These are phyloP conservation scores for Mercurialis annua DNA, from an alignment of 345 rosid genomes.

Conservation along the genomic window DNA sequence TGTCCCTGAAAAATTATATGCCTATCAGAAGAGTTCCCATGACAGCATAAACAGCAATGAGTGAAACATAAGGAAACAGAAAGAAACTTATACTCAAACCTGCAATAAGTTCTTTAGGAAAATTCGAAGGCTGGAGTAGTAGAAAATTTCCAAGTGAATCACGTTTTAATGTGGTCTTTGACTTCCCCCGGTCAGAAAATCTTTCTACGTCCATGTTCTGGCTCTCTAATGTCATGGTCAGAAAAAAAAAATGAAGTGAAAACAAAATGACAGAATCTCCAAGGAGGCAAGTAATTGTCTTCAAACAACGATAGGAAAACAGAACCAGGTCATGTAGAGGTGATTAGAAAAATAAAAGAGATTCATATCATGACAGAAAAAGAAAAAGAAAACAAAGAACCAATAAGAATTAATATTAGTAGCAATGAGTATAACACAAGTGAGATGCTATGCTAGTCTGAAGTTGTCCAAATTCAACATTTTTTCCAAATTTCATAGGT, in stretches of 20 bases:
- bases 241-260: not conserved
- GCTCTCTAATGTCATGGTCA: slow-evolving; percentile 24
- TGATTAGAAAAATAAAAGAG: not conserved
- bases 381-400: too few species aligned
- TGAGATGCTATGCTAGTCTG: too few species aligned
- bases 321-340: not conserved
- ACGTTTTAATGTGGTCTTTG: slow-evolving; percentile 27
- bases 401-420: too few species aligned
- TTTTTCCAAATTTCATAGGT: too few species aligned
- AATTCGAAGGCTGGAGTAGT: slow-evolving; percentile 34
- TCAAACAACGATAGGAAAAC: not conserved
- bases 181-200: slow-evolving; percentile 44
- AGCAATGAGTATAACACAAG: too few species aligned
- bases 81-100: slow-evolving; percentile 25
- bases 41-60: not conserved
- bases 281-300: not conserved
- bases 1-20: slow-evolving; percentile 27
- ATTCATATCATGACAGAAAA: too few species aligned
- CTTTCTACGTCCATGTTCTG: slow-evolving; percentile 47
- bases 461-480: too few species aligned
- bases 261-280: not conserved
- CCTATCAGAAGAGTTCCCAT: slow-evolving; percentile 3
- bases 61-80: not conserved
- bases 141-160: slow-evolving; percentile 42
- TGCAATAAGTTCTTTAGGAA: slow-evolving; percentile 50